Conservation (phyloP, 208 protist species). For the Tritrichomonas musculus region DNA sequence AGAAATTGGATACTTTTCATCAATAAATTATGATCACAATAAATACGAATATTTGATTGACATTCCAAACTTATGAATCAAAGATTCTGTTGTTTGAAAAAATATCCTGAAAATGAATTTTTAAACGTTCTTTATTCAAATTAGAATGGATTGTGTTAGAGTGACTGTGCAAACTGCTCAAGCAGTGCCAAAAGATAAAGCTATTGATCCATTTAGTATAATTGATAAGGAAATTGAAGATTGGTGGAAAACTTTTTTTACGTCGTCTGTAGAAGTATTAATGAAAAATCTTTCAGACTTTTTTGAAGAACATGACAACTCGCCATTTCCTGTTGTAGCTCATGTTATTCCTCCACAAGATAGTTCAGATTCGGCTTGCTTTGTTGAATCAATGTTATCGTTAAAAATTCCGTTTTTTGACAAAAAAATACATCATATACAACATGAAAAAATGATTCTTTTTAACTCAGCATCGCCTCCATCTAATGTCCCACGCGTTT, state of each 20-base stretch:
- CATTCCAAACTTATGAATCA: no score
- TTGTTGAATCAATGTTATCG: neutral
- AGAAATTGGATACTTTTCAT: no score
- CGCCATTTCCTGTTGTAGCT: neutral
- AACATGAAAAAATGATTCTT: neutral
- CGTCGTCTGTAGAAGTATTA: neutral
- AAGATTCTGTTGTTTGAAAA: no score
- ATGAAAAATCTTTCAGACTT: neutral
- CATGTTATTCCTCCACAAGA: constrained; percentile 31
- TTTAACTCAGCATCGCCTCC: neutral
- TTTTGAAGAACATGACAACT: neutral
- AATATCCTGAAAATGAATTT: no score
- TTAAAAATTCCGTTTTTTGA: neutral
- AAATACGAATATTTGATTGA: no score
- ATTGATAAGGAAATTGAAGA: neutral
- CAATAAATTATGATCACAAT: no score
- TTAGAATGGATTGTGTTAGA: no score
- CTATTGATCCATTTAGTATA: neutral
- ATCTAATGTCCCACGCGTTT: neutral
- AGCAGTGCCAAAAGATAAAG: neutral
- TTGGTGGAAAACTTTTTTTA: neutral
- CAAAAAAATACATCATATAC: constrained; percentile 3
- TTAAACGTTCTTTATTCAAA: no score
- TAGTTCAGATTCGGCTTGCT: neutral
- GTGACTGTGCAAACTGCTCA: no score